Evolutionary conservation across 257 asterid genomes (phyloP).

Genomic region (Solanum pimpinellifolium): DNA sequence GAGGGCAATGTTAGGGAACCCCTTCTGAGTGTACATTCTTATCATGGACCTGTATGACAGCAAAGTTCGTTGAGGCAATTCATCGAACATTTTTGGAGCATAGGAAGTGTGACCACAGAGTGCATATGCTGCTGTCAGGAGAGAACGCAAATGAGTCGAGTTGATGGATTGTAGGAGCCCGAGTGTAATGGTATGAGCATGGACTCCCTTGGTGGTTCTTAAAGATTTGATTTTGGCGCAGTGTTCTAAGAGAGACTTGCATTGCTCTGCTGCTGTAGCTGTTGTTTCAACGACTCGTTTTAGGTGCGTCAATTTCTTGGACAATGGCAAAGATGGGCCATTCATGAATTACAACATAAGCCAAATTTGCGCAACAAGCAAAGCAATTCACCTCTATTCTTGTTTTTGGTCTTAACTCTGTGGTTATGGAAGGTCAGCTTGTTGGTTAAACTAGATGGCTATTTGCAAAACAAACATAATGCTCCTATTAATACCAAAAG

Average conservation of each 20-base stretch:
- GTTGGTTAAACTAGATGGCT: neutral
- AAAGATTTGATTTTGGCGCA: constrained; percentile 57
- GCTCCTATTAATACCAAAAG: neutral
- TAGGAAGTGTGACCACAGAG: constrained; percentile 27
- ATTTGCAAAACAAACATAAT: neutral
- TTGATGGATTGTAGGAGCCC: constrained; percentile 29
- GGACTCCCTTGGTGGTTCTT: constrained; percentile 47
- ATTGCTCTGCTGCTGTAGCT: constrained; percentile 15
- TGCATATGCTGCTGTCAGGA: constrained; percentile 43
- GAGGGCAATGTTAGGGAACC: constrained; percentile 45
- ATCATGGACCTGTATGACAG: constrained; percentile 58
- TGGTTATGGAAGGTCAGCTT: neutral
- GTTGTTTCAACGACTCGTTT: constrained; percentile 2
- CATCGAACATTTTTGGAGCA: constrained; percentile 55
- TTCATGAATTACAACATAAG: constrained; percentile 12
- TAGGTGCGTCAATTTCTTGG: constrained; percentile 31
- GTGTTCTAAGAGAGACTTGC: constrained; percentile 49
- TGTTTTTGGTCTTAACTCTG: neutral
- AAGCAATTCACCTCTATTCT: neutral
- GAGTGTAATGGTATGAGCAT: constrained; percentile 44
- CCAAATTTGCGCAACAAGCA: neutral
- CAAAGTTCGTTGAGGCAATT: constrained; percentile 45
- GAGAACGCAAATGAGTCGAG: constrained; percentile 41
- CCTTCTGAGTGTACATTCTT: constrained; percentile 46
- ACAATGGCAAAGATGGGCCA: constrained; percentile 25